Base-by-base conservation (phyloP, 345 rosid genomes). In the Camelina neglecta region DNA sequence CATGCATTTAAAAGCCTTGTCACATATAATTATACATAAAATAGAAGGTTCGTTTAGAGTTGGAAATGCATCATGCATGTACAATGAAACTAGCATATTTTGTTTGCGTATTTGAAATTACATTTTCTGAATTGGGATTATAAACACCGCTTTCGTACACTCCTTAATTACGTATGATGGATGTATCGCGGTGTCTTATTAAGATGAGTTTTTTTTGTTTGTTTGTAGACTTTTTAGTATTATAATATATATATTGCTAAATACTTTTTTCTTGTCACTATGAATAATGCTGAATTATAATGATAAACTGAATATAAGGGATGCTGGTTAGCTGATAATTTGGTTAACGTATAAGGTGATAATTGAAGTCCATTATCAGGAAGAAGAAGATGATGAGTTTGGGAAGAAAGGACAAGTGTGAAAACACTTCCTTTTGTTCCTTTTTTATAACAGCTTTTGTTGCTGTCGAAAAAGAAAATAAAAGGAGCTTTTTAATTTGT, bases 281-380 rank as follows among this genome's bases (percentile, higher is more conserved):
- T 16, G 26, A 60, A 18, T 60, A 60, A 60, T 38, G 65, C 29
- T 38, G 65, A 60, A 39, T 11, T 16, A 20, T 60, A 60, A 41
- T 33, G 15, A 33, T 60, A 50, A 21, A 60, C 11, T 21, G 9
- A 11, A 20, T 23, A 59, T 10, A 29, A 31, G 61, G 2, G 12
- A 15, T 47, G 23, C 2, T 56, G 41, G 60, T 48, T 48, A 48
- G 67, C 33, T 75, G 73, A 75, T 75, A 75, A 42, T 60, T 39
- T 58, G 61, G 55, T 75, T 67, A 54, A 58, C 79, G 61, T 75
- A 75, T 75, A 16, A 59, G n/a, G 59, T 75, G 73, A 75, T 75
- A 75, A 60, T 13, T 50, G 36, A 75, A 24, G 53, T 67, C 24
- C n/a, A 75, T 75, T 75, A 75, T 75, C 79, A 75, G 6, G 21